Conservation (phyloP, 192 early-diverging fungal species). For the Coemansia asiatica region DNA sequence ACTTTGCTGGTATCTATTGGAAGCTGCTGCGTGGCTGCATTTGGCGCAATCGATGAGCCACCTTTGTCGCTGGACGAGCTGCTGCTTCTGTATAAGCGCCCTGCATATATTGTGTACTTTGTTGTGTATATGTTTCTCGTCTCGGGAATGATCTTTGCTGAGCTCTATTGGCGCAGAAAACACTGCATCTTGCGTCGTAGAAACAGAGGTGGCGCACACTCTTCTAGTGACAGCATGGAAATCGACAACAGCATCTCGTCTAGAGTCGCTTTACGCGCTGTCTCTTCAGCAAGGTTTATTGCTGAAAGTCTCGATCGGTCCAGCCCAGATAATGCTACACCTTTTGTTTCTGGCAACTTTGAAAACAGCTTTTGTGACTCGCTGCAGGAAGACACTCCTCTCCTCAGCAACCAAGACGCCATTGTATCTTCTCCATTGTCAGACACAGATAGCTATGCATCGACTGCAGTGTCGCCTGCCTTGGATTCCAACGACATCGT, state of each 20-base stretch:
- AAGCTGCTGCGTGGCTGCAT: constrained; percentile 64
- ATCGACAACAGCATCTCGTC: background rate
- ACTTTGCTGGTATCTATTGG: constrained; percentile 68
- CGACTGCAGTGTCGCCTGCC: background rate
- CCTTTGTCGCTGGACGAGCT: constrained; percentile 66
- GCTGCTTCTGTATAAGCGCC: constrained; percentile 64
- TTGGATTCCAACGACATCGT: constrained; percentile 6
- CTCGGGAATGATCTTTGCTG: constrained; percentile 47
- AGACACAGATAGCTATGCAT: background rate
- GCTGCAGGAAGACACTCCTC: background rate
- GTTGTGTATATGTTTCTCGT: constrained; percentile 57
- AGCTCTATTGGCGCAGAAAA: constrained; percentile 44
- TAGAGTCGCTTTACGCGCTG: constrained; percentile 12
- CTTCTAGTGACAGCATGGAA: background rate
- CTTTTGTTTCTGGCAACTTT: background rate
- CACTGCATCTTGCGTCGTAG: constrained; percentile 1
- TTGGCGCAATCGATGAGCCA: constrained; percentile 77
- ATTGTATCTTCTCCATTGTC: background rate
- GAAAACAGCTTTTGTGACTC: background rate
- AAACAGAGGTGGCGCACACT: background rate
- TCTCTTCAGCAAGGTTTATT: constrained; percentile 3
- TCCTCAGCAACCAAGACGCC: background rate
- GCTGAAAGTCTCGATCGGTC: background rate
- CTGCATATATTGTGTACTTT: constrained; percentile 69
- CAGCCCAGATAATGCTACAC: background rate